Percentiles rank a stretch among this genome's conserved stretches.
Evolutionary conservation across 345 rosid species (phyloP).

Genomic region (Fremontodendron californicum): DNA sequence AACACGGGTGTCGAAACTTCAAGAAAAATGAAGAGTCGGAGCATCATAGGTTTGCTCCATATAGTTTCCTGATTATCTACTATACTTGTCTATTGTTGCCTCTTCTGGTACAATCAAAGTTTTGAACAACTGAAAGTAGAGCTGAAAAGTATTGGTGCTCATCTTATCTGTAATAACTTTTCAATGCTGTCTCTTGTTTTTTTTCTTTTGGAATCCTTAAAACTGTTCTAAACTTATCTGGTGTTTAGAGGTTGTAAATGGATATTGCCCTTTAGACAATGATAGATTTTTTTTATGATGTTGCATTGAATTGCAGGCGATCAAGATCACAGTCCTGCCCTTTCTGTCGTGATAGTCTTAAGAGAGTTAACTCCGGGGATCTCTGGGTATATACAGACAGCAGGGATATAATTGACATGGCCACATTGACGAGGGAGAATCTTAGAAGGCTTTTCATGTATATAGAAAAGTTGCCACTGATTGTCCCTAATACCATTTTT

Average conservation of each 20-base stretch:
- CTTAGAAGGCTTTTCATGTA: conserved; percentile 53
- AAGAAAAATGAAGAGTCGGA: too few relatives aligned
- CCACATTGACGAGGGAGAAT: conserved; percentile 51
- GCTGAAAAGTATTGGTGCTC: not conserved
- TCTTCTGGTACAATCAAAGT: not conserved
- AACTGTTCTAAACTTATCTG: not conserved
- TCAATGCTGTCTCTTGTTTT: not conserved
- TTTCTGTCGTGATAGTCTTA: conserved; percentile 61
- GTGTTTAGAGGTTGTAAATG: not conserved
- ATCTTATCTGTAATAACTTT: not conserved
- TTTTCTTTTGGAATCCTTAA: not conserved
- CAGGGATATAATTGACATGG: conserved; percentile 46
- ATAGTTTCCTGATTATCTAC: not conserved
- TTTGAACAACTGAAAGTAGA: not conserved
- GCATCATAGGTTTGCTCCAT: too few relatives aligned
- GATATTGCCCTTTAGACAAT: not conserved
- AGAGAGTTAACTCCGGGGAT: conserved; percentile 63
- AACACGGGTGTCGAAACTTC: too few relatives aligned
- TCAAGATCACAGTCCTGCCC: conserved; percentile 61
- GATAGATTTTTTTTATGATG: not conserved
- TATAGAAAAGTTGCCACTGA: conserved; percentile 54
- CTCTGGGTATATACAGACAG: conserved; percentile 58
- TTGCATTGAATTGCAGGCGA: conserved; percentile 40
- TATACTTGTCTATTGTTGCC: not conserved
- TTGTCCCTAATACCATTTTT: conserved; percentile 46